Evolutionary conservation across 192 early-diverging fungal genomes (phyloP), one percentile per base, ranked within the genome.

Genomic region (Podila clonocystis): DNA sequence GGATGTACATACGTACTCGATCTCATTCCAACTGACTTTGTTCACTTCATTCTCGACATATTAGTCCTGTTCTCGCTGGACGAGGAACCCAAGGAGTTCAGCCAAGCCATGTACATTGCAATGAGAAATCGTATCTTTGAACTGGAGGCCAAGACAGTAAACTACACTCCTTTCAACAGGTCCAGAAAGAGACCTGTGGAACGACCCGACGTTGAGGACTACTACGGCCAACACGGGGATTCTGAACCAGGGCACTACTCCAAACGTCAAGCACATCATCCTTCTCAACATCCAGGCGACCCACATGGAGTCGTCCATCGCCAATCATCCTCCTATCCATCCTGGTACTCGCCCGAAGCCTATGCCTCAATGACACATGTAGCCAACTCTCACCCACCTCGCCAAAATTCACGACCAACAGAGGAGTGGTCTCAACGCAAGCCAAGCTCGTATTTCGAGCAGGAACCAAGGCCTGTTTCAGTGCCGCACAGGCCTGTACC

Each of bases 71-170:
- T 80, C 49, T 80, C 77, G 4, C 34, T 76, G 55, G 74, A 76
- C 48, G 74, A 76, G 45, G 68, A 65, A 1, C 74, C 67, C 41
- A 63, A 65, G 45, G 74, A 76, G 58, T 76, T 76, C n/a, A 76
- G 58, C 33, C 38, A 70, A 62, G 74, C 64, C 22, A 76, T 76
- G 74, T 76, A 64, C 48, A 61, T 76, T 22, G 74, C 74, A 9
- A 76, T 76, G 74, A 69, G 74, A 26, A 76, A 76, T 26, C 62
- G 74, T 28, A 76, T 76, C 15, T 76, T 76, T 55, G 74, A 76
- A 33, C 49, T 76, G 29, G 74, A 76, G 38, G 74, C 74, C 5
- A 76, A 76, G 52, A 62, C 74, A 1, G 68, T 70, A 13, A 48
- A 76, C 58, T 76, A 76, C 31, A 22, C 74, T 7, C 74, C 74